Conservation (phyloP, 306 rosid genomes). For the Cucurbita moschata region DNA sequence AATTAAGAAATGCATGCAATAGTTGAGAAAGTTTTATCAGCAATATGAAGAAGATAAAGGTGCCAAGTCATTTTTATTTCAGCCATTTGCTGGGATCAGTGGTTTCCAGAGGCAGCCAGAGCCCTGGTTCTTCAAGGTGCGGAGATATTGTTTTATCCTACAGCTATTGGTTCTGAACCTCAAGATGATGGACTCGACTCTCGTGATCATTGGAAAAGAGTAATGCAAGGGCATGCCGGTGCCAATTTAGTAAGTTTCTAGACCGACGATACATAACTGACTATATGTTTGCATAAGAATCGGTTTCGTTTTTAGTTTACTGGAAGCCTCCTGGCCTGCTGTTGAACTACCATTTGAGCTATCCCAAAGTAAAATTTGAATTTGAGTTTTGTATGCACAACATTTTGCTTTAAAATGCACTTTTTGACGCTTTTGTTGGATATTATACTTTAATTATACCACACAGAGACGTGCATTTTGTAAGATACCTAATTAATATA, state of each 20-base stretch:
- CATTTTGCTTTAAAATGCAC: neutral
- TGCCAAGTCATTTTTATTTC: constrained; percentile 15
- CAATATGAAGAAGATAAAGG: neutral
- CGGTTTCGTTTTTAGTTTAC: neutral
- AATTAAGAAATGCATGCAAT: neutral
- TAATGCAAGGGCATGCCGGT: constrained; percentile 98
- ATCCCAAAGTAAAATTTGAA: neutral
- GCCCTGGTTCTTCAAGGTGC: constrained; percentile 98
- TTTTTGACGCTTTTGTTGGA: neutral
- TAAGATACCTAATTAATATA: neutral
- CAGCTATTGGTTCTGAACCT: constrained; percentile 97
- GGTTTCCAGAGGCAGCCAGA: constrained; percentile 97
- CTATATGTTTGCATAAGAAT: neutral
- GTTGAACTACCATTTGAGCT: neutral
- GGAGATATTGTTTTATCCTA: constrained; percentile 85
- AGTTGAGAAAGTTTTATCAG: neutral
- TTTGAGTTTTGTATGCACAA: neutral
- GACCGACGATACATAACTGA: neutral
- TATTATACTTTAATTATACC: neutral
- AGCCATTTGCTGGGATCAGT: constrained; percentile 99
- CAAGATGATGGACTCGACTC: constrained; percentile 74
- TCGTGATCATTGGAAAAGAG: constrained; percentile 83
- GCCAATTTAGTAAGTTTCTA: constrained; percentile 58
- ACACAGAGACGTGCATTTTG: neutral
- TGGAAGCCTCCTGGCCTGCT: neutral